Base-by-base conservation (phyloP, 2,329 filamentous ascomycete genomes). In the Fusarium sublunatum region DNA sequence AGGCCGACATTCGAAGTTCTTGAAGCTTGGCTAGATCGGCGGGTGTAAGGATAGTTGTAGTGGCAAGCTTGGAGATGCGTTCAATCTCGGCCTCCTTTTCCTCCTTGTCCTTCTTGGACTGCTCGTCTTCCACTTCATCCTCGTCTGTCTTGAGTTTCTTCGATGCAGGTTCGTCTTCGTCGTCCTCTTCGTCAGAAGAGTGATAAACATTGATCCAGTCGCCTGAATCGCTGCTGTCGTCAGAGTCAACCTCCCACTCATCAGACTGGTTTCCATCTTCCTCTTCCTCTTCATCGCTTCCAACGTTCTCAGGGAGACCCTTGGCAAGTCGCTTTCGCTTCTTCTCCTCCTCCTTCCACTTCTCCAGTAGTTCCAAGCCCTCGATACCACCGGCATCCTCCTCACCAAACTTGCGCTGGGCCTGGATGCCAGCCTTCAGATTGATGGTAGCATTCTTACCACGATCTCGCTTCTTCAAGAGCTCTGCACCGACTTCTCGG, bases 161-260 rank as follows among this genome's bases (percentile, higher is more conserved):
- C 75, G 58, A 83, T 70, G 83, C 83, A 0, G 88, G 88, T 64
- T 87, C 85, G 26, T 91, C 91, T 68, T 93, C 55, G 62, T 87
- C 85, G 29, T 91, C 61, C 25, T 64, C 85, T 34, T 91, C 92
- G 65, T 94, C 93, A 9, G 91, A 91, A 25, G 86, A 89, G 63
- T 97, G 92, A 63, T 88, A 90, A 31, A 98, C 94, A 69, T 96
- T 88, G 73, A 98, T 94, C 95, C 95, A 98, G 15, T 93, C 94
- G 12, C 90, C 92, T 13, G 91, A 94, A 67, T 91, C 91, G 56
- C 80, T 81, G 70, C 85, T 87, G 57, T 85, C 83, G 43, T 82
- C 80, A 2, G 86, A 88, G 29, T 77, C 85, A 19, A 88, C 81
- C 70, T 88, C 86, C 86, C 86, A 89, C 24, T 83, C 85, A 57